Evolutionary conservation across 345 rosid species (phyloP).

Genomic region (Salix caprea): DNA sequence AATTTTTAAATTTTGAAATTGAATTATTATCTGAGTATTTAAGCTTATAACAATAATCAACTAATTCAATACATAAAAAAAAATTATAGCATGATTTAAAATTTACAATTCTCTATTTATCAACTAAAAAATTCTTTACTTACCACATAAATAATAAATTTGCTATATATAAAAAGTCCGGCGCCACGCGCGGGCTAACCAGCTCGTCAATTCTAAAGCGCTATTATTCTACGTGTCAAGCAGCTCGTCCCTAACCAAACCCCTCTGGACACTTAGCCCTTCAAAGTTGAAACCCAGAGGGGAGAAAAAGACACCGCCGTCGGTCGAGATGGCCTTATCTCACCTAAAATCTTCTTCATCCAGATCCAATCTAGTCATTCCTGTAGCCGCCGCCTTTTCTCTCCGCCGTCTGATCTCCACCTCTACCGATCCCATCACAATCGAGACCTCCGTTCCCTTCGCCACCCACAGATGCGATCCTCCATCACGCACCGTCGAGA

Average conservation of each 20-base stretch:
- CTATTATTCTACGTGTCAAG: background rate
- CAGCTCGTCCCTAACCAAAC: background rate
- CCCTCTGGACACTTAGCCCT: background rate
- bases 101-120: too few species aligned
- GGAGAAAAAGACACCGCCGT: background rate
- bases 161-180: too few species aligned
- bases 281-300: background rate
- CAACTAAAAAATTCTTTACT: too few species aligned
- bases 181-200: too few species aligned
- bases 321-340: conserved; percentile 61
- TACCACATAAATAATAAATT: too few species aligned
- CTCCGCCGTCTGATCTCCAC: conserved; percentile 68
- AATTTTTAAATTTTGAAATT: too few species aligned
- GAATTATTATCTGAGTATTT: too few species aligned
- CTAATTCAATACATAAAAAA: too few species aligned
- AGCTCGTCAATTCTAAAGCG: background rate
- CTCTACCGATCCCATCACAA: conserved; percentile 57
- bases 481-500: conserved; percentile 82
- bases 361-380: conserved; percentile 32
- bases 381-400: conserved; percentile 27
- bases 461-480: conserved; percentile 70
- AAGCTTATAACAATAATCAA: too few species aligned
- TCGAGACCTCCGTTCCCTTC: conserved; percentile 91
- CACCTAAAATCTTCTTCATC: conserved; percentile 31
- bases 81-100: too few species aligned